Conservation (phyloP, 2,329 filamentous ascomycete species). For the Apiospora rasikravindrae region DNA sequence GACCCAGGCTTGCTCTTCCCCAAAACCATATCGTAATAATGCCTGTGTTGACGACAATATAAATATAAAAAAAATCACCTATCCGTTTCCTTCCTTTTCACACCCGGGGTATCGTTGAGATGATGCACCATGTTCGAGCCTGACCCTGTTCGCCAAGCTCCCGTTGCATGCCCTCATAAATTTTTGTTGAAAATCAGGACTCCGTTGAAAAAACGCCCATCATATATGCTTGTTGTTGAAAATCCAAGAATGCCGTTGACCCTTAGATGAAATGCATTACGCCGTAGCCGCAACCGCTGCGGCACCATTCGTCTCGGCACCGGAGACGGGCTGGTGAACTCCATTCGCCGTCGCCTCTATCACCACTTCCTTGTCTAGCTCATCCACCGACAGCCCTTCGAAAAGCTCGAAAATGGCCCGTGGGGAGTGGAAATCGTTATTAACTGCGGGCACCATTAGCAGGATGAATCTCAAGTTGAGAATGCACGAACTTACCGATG, state of each 20-base stretch:
- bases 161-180: slow-evolving; percentile 32
- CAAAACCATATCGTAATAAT: background rate
- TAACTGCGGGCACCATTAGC: slow-evolving; percentile 55
- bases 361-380: slow-evolving; percentile 53
- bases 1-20: background rate
- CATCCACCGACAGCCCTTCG: slow-evolving; percentile 73
- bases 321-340: slow-evolving; percentile 34
- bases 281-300: slow-evolving; percentile 33
- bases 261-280: slow-evolving; percentile 40
- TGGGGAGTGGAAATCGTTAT: slow-evolving; percentile 94
- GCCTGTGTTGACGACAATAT: background rate
- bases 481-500: slow-evolving; percentile 69
- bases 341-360: slow-evolving; percentile 37
- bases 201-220: slow-evolving; percentile 35
- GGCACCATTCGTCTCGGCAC: slow-evolving; percentile 27
- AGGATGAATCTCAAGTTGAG: background rate
- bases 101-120: slow-evolving; percentile 49
- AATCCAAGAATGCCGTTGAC: slow-evolving; percentile 32
- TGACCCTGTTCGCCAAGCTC: slow-evolving; percentile 32
- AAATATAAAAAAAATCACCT: background rate
- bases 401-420: slow-evolving; percentile 86
- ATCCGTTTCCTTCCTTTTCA: slow-evolving; percentile 19
- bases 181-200: slow-evolving; percentile 43
- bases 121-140: slow-evolving; percentile 40
- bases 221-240: slow-evolving; percentile 36